These are phyloP conservation scores for Immersiporthe knoxdaviesiana DNA, from an alignment of 2,329 filamentous ascomycete species.

Conservation along the genomic window DNA sequence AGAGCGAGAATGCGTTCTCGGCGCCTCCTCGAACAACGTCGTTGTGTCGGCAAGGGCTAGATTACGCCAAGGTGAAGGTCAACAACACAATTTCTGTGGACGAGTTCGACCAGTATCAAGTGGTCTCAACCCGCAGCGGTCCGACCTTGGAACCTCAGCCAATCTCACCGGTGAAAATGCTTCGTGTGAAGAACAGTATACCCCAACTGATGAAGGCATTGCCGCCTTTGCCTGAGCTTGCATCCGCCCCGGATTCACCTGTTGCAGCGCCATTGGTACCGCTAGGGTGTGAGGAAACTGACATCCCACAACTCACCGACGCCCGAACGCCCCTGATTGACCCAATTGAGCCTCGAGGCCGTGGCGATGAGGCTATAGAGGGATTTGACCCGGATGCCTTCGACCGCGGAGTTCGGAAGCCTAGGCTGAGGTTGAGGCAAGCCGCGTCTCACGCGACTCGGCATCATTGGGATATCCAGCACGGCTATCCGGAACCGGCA, in stretches of 20 bases:
- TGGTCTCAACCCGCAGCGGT: conserved; percentile 27
- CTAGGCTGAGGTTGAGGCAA: conserved; percentile 26
- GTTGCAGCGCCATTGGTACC: conserved; percentile 20
- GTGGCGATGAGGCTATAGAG: conserved; percentile 13
- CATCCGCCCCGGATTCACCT: conserved; percentile 21
- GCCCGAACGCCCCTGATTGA: conserved; percentile 25
- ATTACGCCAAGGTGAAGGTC: conserved; percentile 15
- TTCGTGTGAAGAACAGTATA: conserved; percentile 53
- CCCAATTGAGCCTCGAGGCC: not conserved
- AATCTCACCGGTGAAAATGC: conserved; percentile 49
- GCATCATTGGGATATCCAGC: not conserved
- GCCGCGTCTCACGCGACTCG: conserved; percentile 12
- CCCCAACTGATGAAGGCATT: conserved; percentile 57
- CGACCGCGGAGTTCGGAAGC: conserved; percentile 23
- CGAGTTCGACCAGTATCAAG: conserved; percentile 25
- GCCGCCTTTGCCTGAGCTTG: conserved; percentile 46
- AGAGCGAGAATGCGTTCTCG: not conserved
- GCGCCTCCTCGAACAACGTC: conserved; percentile 25
- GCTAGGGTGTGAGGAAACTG: conserved; percentile 24
- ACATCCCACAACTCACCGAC: conserved; percentile 27
- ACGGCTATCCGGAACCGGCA: not conserved
- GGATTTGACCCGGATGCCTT: conserved; percentile 23
- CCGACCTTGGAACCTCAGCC: conserved; percentile 52
- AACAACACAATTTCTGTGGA: conserved; percentile 7
- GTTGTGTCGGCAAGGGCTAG: conserved; percentile 21